Evolutionary conservation across 75 land plant genomes (phyloP).

Genomic region (Pinus taeda): DNA sequence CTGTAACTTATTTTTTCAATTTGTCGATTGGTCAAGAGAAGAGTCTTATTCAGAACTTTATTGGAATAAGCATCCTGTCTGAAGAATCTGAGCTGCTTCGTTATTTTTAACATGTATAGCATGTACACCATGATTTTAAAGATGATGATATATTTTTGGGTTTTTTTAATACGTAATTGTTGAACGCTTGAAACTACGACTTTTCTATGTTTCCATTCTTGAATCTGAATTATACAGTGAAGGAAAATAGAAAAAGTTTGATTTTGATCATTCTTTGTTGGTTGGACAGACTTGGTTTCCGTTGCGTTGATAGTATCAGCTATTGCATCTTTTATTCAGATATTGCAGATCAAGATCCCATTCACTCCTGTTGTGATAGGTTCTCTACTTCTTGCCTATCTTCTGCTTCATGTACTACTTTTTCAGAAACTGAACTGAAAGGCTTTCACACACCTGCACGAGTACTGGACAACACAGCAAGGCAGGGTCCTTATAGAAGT

Average conservation of each 20-base stretch:
- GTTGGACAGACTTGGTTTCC: conserved; percentile 33
- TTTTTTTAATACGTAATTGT: background rate
- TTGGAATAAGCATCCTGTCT: background rate
- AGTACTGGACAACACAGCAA: background rate
- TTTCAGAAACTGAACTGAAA: background rate
- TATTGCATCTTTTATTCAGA: conserved; percentile 32
- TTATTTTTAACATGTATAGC: background rate
- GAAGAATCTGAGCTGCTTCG: background rate
- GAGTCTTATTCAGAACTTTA: background rate
- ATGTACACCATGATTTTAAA: background rate
- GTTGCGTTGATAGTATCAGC: conserved; percentile 32
- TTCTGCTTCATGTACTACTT: background rate
- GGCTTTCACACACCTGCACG: background rate
- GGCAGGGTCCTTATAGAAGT: background rate
- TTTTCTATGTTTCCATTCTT: background rate
- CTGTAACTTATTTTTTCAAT: background rate
- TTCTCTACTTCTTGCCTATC: background rate
- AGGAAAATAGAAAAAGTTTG: background rate
- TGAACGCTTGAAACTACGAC: background rate
- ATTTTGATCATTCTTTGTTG: background rate
- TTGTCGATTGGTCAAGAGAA: background rate
- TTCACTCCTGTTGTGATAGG: conserved; percentile 26
- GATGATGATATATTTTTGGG: background rate
- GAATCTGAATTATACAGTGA: background rate
- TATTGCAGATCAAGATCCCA: conserved; percentile 31